Evolutionary conservation across 805 yeast genomes (phyloP).

Genomic region (Ogataea ramenticola): DNA sequence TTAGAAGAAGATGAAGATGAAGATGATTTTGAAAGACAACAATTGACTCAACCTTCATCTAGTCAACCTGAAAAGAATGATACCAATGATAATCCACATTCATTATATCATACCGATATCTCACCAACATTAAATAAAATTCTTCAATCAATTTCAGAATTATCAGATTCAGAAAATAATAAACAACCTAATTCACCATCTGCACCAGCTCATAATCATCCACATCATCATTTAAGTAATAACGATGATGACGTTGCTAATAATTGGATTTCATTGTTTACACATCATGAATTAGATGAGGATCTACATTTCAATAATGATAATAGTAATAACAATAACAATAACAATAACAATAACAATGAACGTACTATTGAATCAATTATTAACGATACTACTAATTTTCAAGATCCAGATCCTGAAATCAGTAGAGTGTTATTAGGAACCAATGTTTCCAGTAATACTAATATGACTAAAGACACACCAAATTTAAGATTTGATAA

Average conservation of each 20-base stretch:
- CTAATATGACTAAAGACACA: neutral
- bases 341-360: neutral
- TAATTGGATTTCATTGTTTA: conserved; percentile 25
- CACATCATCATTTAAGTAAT: conserved; percentile 2
- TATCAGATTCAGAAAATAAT: neutral
- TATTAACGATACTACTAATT: conserved; percentile 4
- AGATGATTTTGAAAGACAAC: neutral
- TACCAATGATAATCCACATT: conserved; percentile 8
- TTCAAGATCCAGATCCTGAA: conserved; percentile 14
- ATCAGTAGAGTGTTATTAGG: conserved; percentile 17
- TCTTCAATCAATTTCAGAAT: conserved; percentile 3
- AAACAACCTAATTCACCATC: neutral
- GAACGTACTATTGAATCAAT: neutral
- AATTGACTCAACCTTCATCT: neutral
- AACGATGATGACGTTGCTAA: conserved; percentile 4
- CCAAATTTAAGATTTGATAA: conserved; percentile 16
- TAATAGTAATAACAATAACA: neutral
- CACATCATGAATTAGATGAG: conserved; percentile 19
- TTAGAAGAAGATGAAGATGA: neutral
- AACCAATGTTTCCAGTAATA: neutral
- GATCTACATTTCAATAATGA: conserved; percentile 1
- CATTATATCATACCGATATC: conserved; percentile 20
- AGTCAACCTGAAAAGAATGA: neutral
- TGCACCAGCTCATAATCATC: conserved; percentile 7
- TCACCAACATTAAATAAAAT: conserved; percentile 19